phyloP scores from a whole-genome alignment of 805 yeast species.

The Lachancea thermotolerans region DNA sequence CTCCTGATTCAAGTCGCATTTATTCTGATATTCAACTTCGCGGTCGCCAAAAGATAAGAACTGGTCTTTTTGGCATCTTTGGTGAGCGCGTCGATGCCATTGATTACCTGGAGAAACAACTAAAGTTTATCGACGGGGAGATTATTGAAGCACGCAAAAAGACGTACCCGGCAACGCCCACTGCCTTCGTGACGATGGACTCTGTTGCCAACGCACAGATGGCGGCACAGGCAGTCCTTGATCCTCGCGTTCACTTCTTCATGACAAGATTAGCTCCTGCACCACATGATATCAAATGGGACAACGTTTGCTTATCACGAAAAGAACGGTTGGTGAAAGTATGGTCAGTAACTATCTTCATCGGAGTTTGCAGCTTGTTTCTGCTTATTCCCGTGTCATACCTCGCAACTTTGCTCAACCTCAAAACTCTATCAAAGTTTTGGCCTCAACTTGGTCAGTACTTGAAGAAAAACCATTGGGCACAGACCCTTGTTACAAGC shows the following conservation, averaged over 20 bases:
- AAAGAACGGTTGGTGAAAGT: constrained; percentile 57
- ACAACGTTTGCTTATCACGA: constrained; percentile 74
- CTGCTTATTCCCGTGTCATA: constrained; percentile 80
- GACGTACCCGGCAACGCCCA: constrained; percentile 76
- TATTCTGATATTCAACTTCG: constrained; percentile 27
- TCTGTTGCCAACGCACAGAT: constrained; percentile 93
- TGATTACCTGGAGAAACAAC: constrained; percentile 60
- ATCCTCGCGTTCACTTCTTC: constrained; percentile 78
- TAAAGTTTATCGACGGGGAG: constrained; percentile 63
- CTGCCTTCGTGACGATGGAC: constrained; percentile 93
- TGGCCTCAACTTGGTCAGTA: constrained; percentile 78
- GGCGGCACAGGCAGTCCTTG: constrained; percentile 92
- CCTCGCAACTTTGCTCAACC: constrained; percentile 73
- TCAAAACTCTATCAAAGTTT: constrained; percentile 67
- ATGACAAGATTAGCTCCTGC: constrained; percentile 89
- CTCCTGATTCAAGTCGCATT: constrained; percentile 16
- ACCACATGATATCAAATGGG: constrained; percentile 94
- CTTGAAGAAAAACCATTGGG: constrained; percentile 59
- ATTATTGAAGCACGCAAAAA: constrained; percentile 57
- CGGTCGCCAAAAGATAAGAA: constrained; percentile 55
- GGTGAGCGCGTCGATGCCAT: constrained; percentile 79
- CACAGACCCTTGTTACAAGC: constrained; percentile 76
- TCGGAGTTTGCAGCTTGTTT: constrained; percentile 52
- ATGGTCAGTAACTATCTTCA: constrained; percentile 34
- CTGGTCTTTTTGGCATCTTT: constrained; percentile 54